phyloP scores from a whole-genome alignment of 2,329 filamentous ascomycete genomes.

The Coleophoma crateriformis region DNA sequence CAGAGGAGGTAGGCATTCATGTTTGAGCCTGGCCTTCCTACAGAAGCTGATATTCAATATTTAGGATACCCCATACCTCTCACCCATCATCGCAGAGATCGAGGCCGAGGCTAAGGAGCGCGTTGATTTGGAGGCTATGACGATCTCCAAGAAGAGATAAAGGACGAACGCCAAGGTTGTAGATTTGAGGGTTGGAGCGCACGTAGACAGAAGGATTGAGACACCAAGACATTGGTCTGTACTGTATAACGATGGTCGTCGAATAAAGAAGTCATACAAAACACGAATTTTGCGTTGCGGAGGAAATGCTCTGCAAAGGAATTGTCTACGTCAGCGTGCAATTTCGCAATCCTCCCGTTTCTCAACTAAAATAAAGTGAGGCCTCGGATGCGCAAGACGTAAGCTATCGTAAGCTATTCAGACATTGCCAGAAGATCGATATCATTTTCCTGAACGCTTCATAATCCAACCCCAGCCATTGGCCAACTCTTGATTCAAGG shows the following conservation, averaged over 20 bases:
- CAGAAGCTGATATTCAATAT: slow-evolving; percentile 11
- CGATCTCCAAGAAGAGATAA: slow-evolving; percentile 35
- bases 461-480: too few species aligned
- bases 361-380: background rate
- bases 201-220: background rate
- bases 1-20: slow-evolving; percentile 52
- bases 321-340: background rate
- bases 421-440: too few species aligned
- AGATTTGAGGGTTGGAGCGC: slow-evolving; percentile 6
- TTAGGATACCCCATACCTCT: slow-evolving; percentile 63
- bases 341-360: background rate
- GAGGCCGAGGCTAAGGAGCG: slow-evolving; percentile 63
- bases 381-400: too few species aligned
- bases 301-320: too few species aligned
- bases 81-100: slow-evolving; percentile 62
- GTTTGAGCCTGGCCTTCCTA: background rate
- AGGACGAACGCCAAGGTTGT: slow-evolving; percentile 3
- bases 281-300: background rate
- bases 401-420: too few species aligned
- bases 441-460: too few species aligned
- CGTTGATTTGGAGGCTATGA: slow-evolving; percentile 62
- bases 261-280: slow-evolving; percentile 8
- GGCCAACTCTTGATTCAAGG: too few species aligned
- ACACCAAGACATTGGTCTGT: slow-evolving; percentile 5
- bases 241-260: slow-evolving; percentile 16